These are phyloP conservation scores for Pezicula neosporulosa DNA, from an alignment of 2,329 filamentous ascomycete genomes.

Conservation along the genomic window DNA sequence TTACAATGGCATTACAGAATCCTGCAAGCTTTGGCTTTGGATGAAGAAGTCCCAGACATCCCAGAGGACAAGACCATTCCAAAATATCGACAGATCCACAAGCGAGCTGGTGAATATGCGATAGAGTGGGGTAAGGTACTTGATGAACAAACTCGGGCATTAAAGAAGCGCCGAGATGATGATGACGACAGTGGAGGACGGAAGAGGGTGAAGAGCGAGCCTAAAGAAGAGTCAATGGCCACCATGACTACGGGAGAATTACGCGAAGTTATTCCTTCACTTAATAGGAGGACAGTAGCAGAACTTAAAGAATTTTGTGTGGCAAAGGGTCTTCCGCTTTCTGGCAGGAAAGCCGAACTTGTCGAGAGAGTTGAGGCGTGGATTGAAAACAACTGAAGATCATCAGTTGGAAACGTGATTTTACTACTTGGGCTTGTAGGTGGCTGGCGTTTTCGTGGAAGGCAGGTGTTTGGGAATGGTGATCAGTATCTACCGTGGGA, in stretches of 20 bases:
- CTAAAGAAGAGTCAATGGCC: constrained; percentile 7
- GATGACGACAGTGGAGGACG: constrained; percentile 3
- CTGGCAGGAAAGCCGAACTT: constrained; percentile 23
- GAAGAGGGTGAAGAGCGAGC: constrained; percentile 16
- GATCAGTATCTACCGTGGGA: no score
- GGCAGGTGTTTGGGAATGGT: no score
- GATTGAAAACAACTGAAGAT: neutral
- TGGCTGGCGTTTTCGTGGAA: no score
- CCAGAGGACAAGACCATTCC: constrained; percentile 76
- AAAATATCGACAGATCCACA: constrained; percentile 83
- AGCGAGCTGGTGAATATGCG: constrained; percentile 77
- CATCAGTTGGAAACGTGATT: no score
- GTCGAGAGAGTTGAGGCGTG: constrained; percentile 11
- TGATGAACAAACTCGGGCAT: constrained; percentile 38
- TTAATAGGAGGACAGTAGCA: constrained; percentile 16
- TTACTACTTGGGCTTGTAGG: no score
- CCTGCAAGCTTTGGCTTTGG: constrained; percentile 83
- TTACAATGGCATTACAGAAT: constrained; percentile 98
- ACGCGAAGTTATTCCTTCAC: constrained; percentile 10
- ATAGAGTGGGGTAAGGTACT: constrained; percentile 72
- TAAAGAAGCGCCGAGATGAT: constrained; percentile 45
- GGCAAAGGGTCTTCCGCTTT: constrained; percentile 14
- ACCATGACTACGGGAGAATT: constrained; percentile 16
- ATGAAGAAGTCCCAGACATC: constrained; percentile 79
- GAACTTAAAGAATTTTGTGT: constrained; percentile 20